phyloP scores from a whole-genome alignment of 176 grass and related monocot species.

The Leersia perrieri region DNA sequence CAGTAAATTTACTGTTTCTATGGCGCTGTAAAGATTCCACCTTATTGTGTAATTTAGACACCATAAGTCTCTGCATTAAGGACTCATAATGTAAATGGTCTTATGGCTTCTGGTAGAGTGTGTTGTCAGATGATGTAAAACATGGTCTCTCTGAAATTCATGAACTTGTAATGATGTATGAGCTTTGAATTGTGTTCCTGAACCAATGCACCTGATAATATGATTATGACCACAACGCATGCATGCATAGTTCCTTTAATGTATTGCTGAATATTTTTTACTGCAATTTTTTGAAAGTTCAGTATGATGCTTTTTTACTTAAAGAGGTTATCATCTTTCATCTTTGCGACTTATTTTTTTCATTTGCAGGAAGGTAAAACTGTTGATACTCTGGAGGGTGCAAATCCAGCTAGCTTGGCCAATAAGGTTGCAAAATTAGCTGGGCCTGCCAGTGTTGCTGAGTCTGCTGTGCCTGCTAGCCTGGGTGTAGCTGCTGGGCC shows the following conservation, averaged over 20 bases:
- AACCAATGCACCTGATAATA: neutral
- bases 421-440: slow-evolving; percentile 87
- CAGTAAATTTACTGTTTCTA: no score
- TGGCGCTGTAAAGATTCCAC: neutral
- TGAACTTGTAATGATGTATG: neutral
- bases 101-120: neutral
- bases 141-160: neutral
- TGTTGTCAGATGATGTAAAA: neutral
- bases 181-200: neutral
- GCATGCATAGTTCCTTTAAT: neutral
- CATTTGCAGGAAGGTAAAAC: slow-evolving; percentile 70
- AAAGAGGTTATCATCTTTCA: neutral
- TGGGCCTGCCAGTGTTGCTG: slow-evolving; percentile 51
- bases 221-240: neutral
- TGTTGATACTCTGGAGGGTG: slow-evolving; percentile 85
- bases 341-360: no score
- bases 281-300: slow-evolving; percentile 7
- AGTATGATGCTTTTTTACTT: slow-evolving; percentile 6
- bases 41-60: neutral
- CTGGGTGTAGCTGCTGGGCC: slow-evolving; percentile 56
- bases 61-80: neutral
- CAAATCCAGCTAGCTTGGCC: slow-evolving; percentile 86
- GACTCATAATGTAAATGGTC: neutral
- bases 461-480: slow-evolving; percentile 63
- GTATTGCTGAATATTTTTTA: neutral